Conservation (phyloP, 1,284 basidiomycete genomes). For the Ganoderma resinaceum region DNA sequence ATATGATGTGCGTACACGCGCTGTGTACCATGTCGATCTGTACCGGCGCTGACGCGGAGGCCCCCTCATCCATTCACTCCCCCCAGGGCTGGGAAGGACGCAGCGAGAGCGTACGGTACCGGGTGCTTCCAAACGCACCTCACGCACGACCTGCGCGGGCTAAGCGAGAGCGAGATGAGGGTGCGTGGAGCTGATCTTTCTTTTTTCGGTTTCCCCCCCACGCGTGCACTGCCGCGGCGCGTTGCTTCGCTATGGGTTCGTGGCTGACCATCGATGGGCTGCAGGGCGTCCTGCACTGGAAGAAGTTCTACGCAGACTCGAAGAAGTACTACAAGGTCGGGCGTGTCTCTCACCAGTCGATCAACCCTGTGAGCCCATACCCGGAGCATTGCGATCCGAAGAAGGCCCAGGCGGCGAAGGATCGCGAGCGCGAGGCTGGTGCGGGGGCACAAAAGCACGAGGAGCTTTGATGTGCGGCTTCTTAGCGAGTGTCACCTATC, state of each 20-base stretch:
- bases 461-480: conserved; percentile 43
- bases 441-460: conserved; percentile 40
- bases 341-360: conserved; percentile 73
- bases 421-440: conserved; percentile 29
- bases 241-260: neutral
- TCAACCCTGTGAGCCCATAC: conserved; percentile 81
- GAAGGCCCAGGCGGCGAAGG: conserved; percentile 43
- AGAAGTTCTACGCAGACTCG: conserved; percentile 85
- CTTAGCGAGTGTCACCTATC: conserved; percentile 15
- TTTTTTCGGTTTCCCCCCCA: conserved; percentile 10
- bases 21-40: conserved; percentile 19
- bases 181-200: conserved; percentile 49
- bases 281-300: conserved; percentile 86
- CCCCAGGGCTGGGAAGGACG: conserved; percentile 84
- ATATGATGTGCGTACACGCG: conserved; percentile 69
- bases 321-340: conserved; percentile 83
- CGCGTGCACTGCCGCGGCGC: conserved; percentile 5
- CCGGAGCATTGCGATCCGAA: conserved; percentile 81
- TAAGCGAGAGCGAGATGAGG: conserved; percentile 73
- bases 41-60: conserved; percentile 14
- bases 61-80: conserved; percentile 1
- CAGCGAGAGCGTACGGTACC: conserved; percentile 89
- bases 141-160: conserved; percentile 89
- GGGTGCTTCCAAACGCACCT: conserved; percentile 91
- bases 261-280: neutral